A percentile compares a stretch with the other conserved stretches of the same genome.
Conservation (phyloP, 2,329 filamentous ascomycete species). For the Neofusicoccum ribis region DNA sequence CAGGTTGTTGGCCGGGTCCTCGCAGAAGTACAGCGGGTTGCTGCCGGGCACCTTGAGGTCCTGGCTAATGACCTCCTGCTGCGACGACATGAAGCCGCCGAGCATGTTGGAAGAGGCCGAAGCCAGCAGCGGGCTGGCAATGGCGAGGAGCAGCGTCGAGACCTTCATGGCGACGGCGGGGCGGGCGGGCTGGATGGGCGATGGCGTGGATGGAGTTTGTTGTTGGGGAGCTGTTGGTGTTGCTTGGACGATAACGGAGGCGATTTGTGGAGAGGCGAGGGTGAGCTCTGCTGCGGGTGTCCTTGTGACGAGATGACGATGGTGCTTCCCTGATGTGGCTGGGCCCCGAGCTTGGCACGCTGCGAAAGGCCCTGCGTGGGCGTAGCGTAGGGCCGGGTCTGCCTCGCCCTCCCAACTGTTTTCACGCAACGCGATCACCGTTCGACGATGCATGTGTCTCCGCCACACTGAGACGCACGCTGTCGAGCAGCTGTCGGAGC, state of each 20-base stretch:
- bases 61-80: conserved; percentile 36
- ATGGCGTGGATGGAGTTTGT: background rate
- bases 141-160: conserved; percentile 14
- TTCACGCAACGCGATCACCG: background rate
- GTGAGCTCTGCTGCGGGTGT: conserved; percentile 1
- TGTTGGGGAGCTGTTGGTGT: background rate
- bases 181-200: background rate
- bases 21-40: conserved; percentile 81
- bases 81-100: conserved; percentile 1
- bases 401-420: background rate
- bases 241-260: conserved; percentile 14
- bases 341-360: conserved; percentile 4
- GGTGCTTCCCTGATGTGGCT: conserved; percentile 7
- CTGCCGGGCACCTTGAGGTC: conserved; percentile 74
- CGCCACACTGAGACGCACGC: background rate
- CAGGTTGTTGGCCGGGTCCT: conserved; percentile 67
- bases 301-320: conserved; percentile 16
- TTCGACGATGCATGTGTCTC: background rate
- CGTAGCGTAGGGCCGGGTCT: background rate
- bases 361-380: background rate
- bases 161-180: conserved; percentile 14
- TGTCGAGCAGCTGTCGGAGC: background rate
- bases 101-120: conserved; percentile 12
- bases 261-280: conserved; percentile 2
- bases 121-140: conserved; percentile 14